A percentile compares a stretch with the other conserved stretches of the same genome.
Evolutionary conservation across 768 basidiomycete species (phyloP).

Genomic region (Lactarius vividus): DNA sequence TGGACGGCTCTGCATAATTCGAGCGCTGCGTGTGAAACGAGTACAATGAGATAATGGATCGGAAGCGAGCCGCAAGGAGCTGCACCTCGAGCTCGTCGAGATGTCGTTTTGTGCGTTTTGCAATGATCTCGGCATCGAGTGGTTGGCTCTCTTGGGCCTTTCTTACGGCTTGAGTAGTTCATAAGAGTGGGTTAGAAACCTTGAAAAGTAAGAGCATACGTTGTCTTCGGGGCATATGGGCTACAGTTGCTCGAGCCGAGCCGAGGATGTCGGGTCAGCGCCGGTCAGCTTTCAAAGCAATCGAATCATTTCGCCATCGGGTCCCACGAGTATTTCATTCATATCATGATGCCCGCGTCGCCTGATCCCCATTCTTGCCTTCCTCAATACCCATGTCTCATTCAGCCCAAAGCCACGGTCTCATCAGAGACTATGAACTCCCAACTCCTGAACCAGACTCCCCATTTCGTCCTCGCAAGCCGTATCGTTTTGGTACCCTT

Average conservation of each 20-base stretch:
- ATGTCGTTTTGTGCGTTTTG: constrained; percentile 72
- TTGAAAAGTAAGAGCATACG: neutral
- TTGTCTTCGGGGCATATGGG: constrained; percentile 25
- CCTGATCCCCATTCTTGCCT: neutral
- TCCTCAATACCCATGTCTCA: constrained; percentile 12
- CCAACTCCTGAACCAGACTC: constrained; percentile 84
- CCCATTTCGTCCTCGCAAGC: constrained; percentile 61
- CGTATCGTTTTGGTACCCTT: constrained; percentile 85
- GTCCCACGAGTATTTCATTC: constrained; percentile 26
- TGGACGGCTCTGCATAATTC: constrained; percentile 65
- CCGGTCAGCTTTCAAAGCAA: constrained; percentile 5
- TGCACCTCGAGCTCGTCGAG: constrained; percentile 82
- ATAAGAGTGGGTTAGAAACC: neutral
- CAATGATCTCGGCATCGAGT: constrained; percentile 62
- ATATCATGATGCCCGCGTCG: neutral
- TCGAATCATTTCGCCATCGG: constrained; percentile 24
- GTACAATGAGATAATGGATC: constrained; percentile 15
- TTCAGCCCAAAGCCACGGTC: constrained; percentile 6
- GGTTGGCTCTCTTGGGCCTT: constrained; percentile 43
- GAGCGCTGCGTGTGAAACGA: constrained; percentile 51
- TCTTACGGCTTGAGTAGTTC: constrained; percentile 40
- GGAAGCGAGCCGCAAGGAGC: constrained; percentile 14
- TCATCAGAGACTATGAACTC: constrained; percentile 44
- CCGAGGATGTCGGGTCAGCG: constrained; percentile 17
- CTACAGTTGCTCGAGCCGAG: neutral